Percentiles rank a stretch among this genome's conserved stretches.
Evolutionary conservation across 805 yeast genomes (phyloP).

Genomic region (Lachancea fermentati): DNA sequence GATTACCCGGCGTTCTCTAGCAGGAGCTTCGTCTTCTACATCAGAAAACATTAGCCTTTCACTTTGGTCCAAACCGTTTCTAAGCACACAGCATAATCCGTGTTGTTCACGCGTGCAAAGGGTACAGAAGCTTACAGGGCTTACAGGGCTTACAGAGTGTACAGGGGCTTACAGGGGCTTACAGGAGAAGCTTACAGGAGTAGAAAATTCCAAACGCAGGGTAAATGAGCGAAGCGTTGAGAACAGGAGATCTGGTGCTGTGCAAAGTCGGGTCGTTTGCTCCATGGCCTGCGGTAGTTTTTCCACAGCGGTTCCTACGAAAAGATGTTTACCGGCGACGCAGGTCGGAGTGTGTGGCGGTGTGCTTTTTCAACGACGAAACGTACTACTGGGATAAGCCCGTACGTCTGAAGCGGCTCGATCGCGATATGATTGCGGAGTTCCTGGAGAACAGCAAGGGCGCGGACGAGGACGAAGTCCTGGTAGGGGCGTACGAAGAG

Average conservation of each 20-base stretch:
- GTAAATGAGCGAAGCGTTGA: slow-evolving; percentile 14
- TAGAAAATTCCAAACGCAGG: not conserved
- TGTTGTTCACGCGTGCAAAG: too few species aligned
- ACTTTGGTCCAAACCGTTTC: too few species aligned
- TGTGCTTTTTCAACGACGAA: slow-evolving; percentile 33
- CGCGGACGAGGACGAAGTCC: slow-evolving; percentile 14
- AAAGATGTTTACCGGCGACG: slow-evolving; percentile 26
- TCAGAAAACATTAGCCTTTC: too few species aligned
- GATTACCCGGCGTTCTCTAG: too few species aligned
- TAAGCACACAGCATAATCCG: too few species aligned
- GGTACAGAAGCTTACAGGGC: not conserved
- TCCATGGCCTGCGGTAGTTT: slow-evolving; percentile 34
- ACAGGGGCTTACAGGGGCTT: too few species aligned
- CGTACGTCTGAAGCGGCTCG: slow-evolving; percentile 18
- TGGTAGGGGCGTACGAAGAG: slow-evolving; percentile 27
- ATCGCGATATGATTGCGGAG: slow-evolving; percentile 11
- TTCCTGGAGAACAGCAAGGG: slow-evolving; percentile 14
- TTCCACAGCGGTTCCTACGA: slow-evolving; percentile 29
- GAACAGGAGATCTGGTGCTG: slow-evolving; percentile 31
- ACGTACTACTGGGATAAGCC: slow-evolving; percentile 34
- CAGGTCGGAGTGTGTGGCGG: slow-evolving; percentile 22
- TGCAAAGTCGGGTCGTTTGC: slow-evolving; percentile 33
- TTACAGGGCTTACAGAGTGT: too few species aligned
- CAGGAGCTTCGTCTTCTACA: too few species aligned
- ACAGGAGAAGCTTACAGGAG: not conserved